Conservation (phyloP, 2,329 filamentous ascomycete genomes). For the Colletotrichum neosansevieriae region DNA sequence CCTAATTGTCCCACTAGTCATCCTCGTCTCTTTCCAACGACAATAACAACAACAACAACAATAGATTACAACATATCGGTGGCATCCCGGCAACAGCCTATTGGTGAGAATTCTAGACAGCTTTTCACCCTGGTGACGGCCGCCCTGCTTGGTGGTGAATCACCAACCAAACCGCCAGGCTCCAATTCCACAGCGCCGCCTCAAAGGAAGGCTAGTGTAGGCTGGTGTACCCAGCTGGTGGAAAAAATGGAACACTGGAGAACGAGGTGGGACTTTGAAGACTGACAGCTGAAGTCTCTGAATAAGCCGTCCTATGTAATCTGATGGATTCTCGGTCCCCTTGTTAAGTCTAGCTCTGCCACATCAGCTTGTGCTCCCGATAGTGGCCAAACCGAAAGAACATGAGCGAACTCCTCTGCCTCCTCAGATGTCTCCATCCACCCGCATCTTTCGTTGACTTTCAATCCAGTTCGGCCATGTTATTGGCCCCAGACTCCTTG, state of each 20-base stretch:
- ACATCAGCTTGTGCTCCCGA: background rate
- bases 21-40: background rate
- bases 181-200: constrained; percentile 13
- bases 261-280: constrained; percentile 1
- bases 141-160: background rate
- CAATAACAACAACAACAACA: background rate
- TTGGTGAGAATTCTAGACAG: constrained; percentile 14
- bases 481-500: constrained; percentile 4
- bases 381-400: background rate
- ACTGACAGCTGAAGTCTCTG: constrained; percentile 10
- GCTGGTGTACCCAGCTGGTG: background rate
- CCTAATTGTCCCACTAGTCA: background rate
- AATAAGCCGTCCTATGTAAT: constrained; percentile 1
- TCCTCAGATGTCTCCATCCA: no score
- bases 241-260: constrained; percentile 4
- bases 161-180: constrained; percentile 15
- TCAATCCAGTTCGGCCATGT: background rate
- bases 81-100: constrained; percentile 11
- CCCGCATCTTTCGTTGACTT: constrained; percentile 1
- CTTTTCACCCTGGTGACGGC: background rate
- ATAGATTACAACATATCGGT: constrained; percentile 2
- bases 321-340: constrained; percentile 1
- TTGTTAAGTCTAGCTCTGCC: background rate
- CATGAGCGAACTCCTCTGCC: no score
- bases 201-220: background rate